Conservation (phyloP, 1,284 basidiomycete genomes). For the Anthracocystis walkeri region DNA sequence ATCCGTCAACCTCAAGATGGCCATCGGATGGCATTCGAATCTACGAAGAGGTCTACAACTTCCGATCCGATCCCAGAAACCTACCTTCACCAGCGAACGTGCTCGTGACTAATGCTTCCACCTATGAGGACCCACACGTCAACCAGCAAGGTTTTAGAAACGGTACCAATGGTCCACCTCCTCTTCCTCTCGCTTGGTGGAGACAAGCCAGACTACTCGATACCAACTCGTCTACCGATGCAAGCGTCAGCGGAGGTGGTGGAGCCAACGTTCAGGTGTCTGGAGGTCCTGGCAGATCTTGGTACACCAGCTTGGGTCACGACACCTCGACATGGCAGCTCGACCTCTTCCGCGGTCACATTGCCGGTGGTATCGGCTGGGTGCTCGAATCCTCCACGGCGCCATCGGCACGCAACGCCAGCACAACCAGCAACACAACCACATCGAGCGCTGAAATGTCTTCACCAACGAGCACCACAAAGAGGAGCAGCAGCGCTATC, state of each 20-base stretch:
- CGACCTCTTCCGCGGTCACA: constrained; percentile 77
- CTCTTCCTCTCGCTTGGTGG: constrained; percentile 77
- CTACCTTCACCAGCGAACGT: constrained; percentile 65
- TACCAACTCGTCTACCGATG: constrained; percentile 21
- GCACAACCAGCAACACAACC: constrained; percentile 2
- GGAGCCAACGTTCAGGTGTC: constrained; percentile 38
- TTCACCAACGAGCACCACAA: constrained; percentile 1
- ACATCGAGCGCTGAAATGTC: constrained; percentile 1
- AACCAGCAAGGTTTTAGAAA: constrained; percentile 72
- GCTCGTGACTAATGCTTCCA: constrained; percentile 52
- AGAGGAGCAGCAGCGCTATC: constrained; percentile 1
- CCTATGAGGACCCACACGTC: constrained; percentile 46
- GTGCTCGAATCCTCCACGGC: constrained; percentile 72
- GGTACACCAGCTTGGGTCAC: constrained; percentile 84
- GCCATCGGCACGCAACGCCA: constrained; percentile 3
- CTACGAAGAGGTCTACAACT: constrained; percentile 76
- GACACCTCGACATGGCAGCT: constrained; percentile 77
- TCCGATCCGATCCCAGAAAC: constrained; percentile 79
- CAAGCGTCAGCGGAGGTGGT: constrained; percentile 39
- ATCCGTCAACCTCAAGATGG: constrained; percentile 49
- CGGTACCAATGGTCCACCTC: constrained; percentile 76
- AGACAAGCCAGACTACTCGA: constrained; percentile 75
- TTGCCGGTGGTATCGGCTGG: constrained; percentile 81
- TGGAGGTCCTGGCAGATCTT: constrained; percentile 77
- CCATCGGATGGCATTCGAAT: constrained; percentile 33